Percentiles rank a stretch among this genome's conserved stretches.
phyloP scores from a whole-genome alignment of 345 rosid genomes.

The Limnanthes douglasii region DNA sequence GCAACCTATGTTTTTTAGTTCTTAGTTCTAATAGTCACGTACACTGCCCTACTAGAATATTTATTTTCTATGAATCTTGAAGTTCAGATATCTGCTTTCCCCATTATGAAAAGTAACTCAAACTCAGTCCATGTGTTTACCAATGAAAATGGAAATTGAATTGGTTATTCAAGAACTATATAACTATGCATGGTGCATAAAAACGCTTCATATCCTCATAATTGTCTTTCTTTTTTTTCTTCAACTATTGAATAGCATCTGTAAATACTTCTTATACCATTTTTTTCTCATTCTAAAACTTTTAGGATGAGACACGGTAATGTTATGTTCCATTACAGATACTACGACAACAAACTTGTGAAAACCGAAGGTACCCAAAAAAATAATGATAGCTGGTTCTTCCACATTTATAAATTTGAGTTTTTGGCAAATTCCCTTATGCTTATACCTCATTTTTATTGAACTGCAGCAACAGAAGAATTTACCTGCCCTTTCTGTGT shows the following conservation, averaged over 20 bases:
- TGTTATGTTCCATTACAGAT: conserved; percentile 87
- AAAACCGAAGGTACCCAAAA: conserved; percentile 73
- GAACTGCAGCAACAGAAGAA: conserved; percentile 98
- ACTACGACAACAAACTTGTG: conserved; percentile 76
- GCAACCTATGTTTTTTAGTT: too few species aligned
- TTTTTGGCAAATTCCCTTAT: too few species aligned
- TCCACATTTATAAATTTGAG: background rate
- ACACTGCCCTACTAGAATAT: too few species aligned
- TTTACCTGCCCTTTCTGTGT: conserved; percentile 97
- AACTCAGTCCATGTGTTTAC: too few species aligned
- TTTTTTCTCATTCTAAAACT: conserved; percentile 7
- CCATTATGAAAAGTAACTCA: too few species aligned
- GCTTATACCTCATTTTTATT: background rate
- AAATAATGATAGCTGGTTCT: conserved; percentile 1
- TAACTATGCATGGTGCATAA: too few species aligned
- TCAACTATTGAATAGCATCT: background rate
- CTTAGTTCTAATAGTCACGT: too few species aligned
- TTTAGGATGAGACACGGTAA: conserved; percentile 88
- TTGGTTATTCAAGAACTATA: too few species aligned
- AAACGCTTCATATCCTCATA: background rate
- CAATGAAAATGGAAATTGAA: too few species aligned
- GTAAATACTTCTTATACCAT: background rate
- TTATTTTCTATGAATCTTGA: too few species aligned
- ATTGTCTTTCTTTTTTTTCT: background rate
- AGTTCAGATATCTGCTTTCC: too few species aligned